Base-by-base conservation (phyloP, 2,329 filamentous ascomycete genomes). In the Byssothecium circinans region DNA sequence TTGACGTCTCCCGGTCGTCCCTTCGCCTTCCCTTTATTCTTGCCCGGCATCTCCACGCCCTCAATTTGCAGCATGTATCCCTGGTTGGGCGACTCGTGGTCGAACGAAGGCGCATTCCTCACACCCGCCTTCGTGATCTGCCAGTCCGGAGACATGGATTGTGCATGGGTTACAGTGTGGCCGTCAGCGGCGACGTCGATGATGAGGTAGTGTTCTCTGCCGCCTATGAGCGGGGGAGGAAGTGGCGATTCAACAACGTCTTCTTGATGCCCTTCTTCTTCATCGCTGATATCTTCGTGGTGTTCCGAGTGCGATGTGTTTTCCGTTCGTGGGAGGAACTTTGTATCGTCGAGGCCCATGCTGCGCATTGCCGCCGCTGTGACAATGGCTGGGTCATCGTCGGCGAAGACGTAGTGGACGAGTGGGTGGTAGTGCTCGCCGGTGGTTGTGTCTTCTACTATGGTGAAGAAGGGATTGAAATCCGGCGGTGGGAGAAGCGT, bases 401-500 rank as follows among this genome's bases (percentile, higher is more conserved):
- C 91, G 59, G 83, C 83, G 75, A 99, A 97, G 64, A 97, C 81
- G 74, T 97, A 97, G 74, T 92, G 90, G 1, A 96, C 84, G 43
- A 83, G 84, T 1, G 92, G 94, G 68, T 97, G 91, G 61, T 89
- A 80, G 52, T 89, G 88, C 37, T 88, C 82, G 60, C 83, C 81
- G 8, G 82, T 85, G n/a, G 83, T 81, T 10, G 80, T 74, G 69
- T 96, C 91, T 64, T 89, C 84, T 55, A 97, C 79, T 34, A 96
- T 78, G 1, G 89, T 87, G 76, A 96, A 96, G 75, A 96, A 87
- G 2, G 90, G 89, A 36, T 84, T 79, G 70, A 95, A 92, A 74
- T 68, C 74, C 51, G 72, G 65, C 2, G 71, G 73, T n/a, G 70
- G 73, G 23, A 69, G 62, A 11, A 74, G 65, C 5, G 61, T 62